Percentiles rank a stretch among this genome's conserved stretches.
phyloP scores from a whole-genome alignment of 345 rosid genomes.

The Gossypioides kirkii region DNA sequence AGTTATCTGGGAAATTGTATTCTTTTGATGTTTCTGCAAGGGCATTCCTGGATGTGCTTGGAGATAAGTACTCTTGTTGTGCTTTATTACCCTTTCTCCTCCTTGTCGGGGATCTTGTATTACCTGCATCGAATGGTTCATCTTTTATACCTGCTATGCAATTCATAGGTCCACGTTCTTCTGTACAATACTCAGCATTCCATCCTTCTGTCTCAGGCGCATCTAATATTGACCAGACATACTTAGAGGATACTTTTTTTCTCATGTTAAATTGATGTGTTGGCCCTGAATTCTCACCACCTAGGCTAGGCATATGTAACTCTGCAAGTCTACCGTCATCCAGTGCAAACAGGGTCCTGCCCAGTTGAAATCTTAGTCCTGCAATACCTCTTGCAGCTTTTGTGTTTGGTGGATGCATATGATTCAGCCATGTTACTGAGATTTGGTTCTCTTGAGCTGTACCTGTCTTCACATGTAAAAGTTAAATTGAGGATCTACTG shows the following conservation, averaged over 20 bases:
- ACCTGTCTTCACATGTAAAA: conserved; percentile 32
- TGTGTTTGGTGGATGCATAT: conserved; percentile 46
- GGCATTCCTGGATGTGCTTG: conserved; percentile 19
- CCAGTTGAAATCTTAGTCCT: conserved; percentile 48
- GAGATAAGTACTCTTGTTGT: conserved; percentile 39
- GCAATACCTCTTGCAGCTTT: conserved; percentile 49
- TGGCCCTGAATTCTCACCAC: conserved; percentile 55
- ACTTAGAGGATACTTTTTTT: conserved; percentile 36
- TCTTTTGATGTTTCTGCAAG: conserved; percentile 19
- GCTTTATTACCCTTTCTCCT: conserved; percentile 38
- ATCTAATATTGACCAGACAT: conserved; percentile 50
- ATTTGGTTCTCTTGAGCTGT: conserved; percentile 26
- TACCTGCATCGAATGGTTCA: conserved; percentile 41
- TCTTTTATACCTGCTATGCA: conserved; percentile 54
- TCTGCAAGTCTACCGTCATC: conserved; percentile 72
- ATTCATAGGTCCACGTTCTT: conserved; percentile 56
- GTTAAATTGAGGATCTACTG: neutral
- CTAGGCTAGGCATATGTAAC: conserved; percentile 52
- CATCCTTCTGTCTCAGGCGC: conserved; percentile 73
- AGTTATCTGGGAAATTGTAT: conserved; percentile 30
- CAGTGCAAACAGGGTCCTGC: conserved; percentile 51
- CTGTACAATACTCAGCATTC: conserved; percentile 71
- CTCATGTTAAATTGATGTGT: conserved; percentile 30
- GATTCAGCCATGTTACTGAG: conserved; percentile 50
- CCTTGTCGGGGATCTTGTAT: conserved; percentile 36